phyloP scores from a whole-genome alignment of 176 grass and related monocot genomes.

The Rhipidocladum racemiflorum region DNA sequence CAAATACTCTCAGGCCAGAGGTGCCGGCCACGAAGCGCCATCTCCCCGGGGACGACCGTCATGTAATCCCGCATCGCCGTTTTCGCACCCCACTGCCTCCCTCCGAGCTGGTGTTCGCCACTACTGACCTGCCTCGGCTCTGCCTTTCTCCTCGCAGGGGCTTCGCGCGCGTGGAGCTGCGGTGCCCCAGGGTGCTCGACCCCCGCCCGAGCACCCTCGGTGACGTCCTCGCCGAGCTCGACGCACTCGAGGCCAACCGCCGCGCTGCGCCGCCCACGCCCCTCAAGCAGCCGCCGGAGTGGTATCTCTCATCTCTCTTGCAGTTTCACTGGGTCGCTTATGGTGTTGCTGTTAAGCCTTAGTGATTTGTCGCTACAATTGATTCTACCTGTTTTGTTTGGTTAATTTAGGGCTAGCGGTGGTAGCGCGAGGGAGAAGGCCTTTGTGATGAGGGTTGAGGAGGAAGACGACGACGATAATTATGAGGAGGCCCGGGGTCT shows the following conservation, averaged over 20 bases:
- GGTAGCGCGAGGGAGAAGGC: conserved; percentile 22
- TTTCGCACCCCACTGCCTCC: neutral
- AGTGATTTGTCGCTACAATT: neutral
- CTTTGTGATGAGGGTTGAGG: conserved; percentile 53
- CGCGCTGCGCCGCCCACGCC: neutral
- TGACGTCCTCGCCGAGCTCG: conserved; percentile 39
- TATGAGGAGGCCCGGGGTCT: neutral
- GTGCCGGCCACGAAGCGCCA: neutral
- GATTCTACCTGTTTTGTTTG: neutral
- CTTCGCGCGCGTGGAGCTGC: conserved; percentile 42
- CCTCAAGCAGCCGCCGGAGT: conserved; percentile 40
- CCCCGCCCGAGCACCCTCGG: conserved; percentile 34
- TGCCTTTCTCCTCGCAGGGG: conserved; percentile 15
- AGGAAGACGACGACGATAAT: neutral
- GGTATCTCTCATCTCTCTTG: neutral
- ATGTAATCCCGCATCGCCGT: conserved; percentile 11
- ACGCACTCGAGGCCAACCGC: conserved; percentile 27
- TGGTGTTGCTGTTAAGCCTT: too few species aligned
- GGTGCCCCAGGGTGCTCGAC: conserved; percentile 39
- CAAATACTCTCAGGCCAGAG: neutral
- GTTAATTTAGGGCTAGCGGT: conserved; percentile 19
- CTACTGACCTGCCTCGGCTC: neutral
- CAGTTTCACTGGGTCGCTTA: neutral
- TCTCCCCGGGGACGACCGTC: neutral
- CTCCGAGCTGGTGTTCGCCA: neutral